These are phyloP conservation scores for Talaromyces sp. DNA, from an alignment of 2,329 filamentous ascomycete species.

Conservation along the genomic window DNA sequence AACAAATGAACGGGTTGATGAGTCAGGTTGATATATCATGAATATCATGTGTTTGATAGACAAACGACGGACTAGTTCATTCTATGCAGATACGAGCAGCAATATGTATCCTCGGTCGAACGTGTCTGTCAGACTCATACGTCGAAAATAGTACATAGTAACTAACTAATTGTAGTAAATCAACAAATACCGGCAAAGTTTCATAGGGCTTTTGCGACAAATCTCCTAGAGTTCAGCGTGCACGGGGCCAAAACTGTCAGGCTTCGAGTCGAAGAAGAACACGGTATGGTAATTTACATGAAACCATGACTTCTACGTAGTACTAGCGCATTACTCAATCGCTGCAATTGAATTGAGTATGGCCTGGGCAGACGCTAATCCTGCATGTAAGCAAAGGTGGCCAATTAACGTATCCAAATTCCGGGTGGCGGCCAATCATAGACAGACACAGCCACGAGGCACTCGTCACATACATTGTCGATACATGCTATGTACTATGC, in stretches of 20 bases:
- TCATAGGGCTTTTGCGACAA: not conserved
- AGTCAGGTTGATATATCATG: not conserved
- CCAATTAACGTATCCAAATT: not conserved
- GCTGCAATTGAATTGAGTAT: not conserved
- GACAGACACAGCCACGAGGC: not conserved
- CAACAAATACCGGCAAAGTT: not conserved
- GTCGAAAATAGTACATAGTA: too few relatives aligned
- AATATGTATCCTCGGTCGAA: not conserved
- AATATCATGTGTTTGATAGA: not conserved
- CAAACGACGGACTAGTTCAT: not conserved
- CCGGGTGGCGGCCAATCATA: not conserved
- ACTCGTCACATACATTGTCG: not conserved
- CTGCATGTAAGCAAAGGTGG: not conserved
- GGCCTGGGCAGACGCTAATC: not conserved
- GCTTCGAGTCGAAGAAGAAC: not conserved
- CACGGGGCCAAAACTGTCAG: not conserved
- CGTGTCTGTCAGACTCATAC: too few relatives aligned
- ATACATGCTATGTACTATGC: not conserved
- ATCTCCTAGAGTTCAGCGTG: not conserved
- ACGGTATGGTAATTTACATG: constrained; percentile 7
- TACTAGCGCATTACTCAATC: not conserved
- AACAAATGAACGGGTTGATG: not conserved
- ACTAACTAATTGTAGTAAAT: too few relatives aligned
- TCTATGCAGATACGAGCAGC: not conserved
- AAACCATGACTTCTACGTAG: not conserved